These are phyloP conservation scores for Austroboletus novae-zelandiae DNA, from an alignment of 1,284 basidiomycete genomes.

Conservation along the genomic window DNA sequence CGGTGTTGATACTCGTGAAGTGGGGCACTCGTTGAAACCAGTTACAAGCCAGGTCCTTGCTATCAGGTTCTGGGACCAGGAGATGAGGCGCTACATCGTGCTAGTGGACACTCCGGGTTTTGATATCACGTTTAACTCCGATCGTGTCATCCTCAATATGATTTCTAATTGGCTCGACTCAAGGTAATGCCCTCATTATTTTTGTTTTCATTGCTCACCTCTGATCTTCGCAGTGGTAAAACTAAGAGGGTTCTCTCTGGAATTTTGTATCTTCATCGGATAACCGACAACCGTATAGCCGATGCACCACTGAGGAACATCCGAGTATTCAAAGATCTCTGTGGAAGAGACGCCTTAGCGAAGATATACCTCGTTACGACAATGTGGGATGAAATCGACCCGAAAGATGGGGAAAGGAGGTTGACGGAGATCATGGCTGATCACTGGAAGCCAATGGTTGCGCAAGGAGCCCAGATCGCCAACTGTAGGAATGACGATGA, in stretches of 20 bases:
- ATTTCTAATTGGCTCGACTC: constrained; percentile 26
- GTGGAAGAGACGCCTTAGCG: neutral
- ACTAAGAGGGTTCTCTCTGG: constrained; percentile 37
- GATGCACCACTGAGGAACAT: constrained; percentile 42
- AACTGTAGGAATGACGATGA: neutral
- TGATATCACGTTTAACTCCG: constrained; percentile 14
- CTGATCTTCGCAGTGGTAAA: constrained; percentile 19
- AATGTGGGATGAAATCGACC: too few relatives aligned
- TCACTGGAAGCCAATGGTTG: neutral
- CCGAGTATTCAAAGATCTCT: neutral
- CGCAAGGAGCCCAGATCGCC: neutral
- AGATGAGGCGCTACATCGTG: constrained; percentile 4
- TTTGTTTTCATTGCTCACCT: neutral
- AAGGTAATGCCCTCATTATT: constrained; percentile 6
- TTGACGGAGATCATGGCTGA: neutral
- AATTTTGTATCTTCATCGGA: constrained; percentile 49
- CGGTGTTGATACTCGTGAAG: constrained; percentile 3
- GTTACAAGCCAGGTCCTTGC: constrained; percentile 14
- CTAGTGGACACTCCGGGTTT: constrained; percentile 24
- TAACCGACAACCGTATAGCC: constrained; percentile 44
- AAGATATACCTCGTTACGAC: neutral
- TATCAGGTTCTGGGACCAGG: constrained; percentile 8
- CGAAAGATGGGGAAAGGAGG: neutral
- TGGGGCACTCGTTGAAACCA: constrained; percentile 15
- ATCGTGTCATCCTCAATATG: constrained; percentile 21